Evolutionary conservation across 2,329 filamentous ascomycete genomes (phyloP), one percentile per base, ranked within the genome.

Genomic region (Curvularia hawaiiensis): DNA sequence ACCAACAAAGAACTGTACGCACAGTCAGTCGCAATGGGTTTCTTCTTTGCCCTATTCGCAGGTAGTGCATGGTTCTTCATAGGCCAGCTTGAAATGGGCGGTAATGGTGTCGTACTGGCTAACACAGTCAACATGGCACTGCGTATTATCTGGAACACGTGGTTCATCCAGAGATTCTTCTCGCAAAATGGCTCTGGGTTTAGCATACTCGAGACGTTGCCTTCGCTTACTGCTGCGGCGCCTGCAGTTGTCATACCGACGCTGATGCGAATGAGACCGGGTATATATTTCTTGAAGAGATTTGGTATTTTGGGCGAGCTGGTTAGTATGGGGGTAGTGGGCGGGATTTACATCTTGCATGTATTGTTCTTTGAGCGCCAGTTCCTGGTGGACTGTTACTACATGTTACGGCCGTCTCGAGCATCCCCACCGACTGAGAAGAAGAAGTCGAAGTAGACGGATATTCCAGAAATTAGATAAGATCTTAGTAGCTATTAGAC

Each of bases 71-170:
- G 88, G 68, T 61, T 92, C 6, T 90, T 92, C 63, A 82, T 99
- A 62, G 80, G 82, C n/a, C 77, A 91, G 10, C 75, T 90, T 24
- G 80, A 83, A 8, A 78, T 90, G 60, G 95, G 92, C 0, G 93
- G 92, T 0, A 81, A 83, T 41, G 95, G 95, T 0, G 79, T 99
- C 43, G 92, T 99, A 0, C 84, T 86, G 64, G 93, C 93, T 50
- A 99, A 98, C 74, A 88, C 85, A 45, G 85, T 97, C 67, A 98
- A 97, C 73, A 97, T 99, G 93, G 78, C 79, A 0, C 86, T 94
- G 67, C 86, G 95, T 60, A 96, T 96, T 56, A 60, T 85, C 8
- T 99, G 92, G 91, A 95, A 92, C 69, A 77, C 79, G 18, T 70
- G 74, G 44, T 99, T 97, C 71, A 90, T 97, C 55, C 78, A 75